These are phyloP conservation scores for Cantharellus anzutake DNA, from an alignment of 768 basidiomycete genomes.

Conservation along the genomic window DNA sequence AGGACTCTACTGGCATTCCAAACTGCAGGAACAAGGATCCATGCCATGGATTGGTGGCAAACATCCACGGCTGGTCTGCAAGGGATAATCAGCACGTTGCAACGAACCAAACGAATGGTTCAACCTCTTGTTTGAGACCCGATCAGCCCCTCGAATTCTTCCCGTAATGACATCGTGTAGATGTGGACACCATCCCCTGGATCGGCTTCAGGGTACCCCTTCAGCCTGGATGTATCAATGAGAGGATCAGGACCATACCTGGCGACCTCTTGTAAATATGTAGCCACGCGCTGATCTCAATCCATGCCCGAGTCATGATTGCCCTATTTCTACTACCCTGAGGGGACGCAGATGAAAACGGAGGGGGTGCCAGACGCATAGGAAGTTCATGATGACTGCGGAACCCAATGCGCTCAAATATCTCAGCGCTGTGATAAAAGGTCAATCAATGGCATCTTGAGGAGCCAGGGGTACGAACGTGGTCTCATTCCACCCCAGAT, in stretches of 20 bases:
- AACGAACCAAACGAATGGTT: neutral
- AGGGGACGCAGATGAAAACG: constrained; percentile 21
- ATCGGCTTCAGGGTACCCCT: no score
- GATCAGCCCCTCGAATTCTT: no score
- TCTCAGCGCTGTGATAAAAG: constrained; percentile 16
- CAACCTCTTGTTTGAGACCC: neutral
- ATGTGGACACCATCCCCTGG: no score
- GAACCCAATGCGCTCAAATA: constrained; percentile 35
- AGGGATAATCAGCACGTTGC: no score
- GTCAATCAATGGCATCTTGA: constrained; percentile 6
- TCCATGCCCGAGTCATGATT: constrained; percentile 56
- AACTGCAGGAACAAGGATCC: neutral
- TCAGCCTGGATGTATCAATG: no score
- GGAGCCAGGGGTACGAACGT: constrained; percentile 33
- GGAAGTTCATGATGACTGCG: constrained; percentile 46
- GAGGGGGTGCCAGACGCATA: constrained; percentile 32
- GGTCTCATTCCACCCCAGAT: constrained; percentile 7
- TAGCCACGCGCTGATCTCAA: constrained; percentile 45
- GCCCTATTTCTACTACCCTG: neutral
- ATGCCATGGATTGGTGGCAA: constrained; percentile 6
- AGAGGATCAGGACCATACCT: no score
- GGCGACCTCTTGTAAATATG: no score
- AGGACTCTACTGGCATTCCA: no score
- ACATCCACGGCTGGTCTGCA: no score
- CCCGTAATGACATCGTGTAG: no score